Conservation (phyloP, 495 filamentous ascomycete species). For the Cairneyella variabilis region DNA sequence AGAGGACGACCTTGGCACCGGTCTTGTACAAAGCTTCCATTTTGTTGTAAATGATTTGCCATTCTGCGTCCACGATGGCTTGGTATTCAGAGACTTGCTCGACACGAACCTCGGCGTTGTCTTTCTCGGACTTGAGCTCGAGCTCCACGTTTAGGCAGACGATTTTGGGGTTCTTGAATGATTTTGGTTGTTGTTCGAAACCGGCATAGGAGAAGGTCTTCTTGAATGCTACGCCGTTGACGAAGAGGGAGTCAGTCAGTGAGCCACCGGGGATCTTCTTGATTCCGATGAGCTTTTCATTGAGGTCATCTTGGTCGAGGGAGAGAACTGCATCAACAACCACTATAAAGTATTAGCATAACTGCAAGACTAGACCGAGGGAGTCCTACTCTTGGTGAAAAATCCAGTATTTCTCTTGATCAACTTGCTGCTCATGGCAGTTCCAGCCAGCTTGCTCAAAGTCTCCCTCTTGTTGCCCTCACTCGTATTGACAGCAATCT, state of each 20-base stretch:
- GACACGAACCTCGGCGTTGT: slow-evolving; percentile 96
- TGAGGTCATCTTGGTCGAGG: slow-evolving; percentile 95
- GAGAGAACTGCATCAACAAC: slow-evolving; percentile 95
- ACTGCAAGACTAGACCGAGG: not conserved
- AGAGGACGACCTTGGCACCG: slow-evolving; percentile 93
- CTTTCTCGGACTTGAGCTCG: slow-evolving; percentile 97
- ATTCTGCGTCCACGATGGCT: slow-evolving; percentile 97
- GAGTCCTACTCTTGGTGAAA: slow-evolving; percentile 89
- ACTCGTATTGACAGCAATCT: slow-evolving; percentile 85
- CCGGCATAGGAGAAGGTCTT: slow-evolving; percentile 99
- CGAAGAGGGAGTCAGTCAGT: slow-evolving; percentile 92
- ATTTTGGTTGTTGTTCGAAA: slow-evolving; percentile 98
- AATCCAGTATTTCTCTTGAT: slow-evolving; percentile 96
- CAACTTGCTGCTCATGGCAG: slow-evolving; percentile 99
- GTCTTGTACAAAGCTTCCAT: slow-evolving; percentile 89
- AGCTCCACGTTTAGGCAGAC: slow-evolving; percentile 96
- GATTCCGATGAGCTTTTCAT: slow-evolving; percentile 95
- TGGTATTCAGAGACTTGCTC: slow-evolving; percentile 99
- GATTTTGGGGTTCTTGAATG: slow-evolving; percentile 88
- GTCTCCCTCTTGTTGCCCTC: slow-evolving; percentile 88
- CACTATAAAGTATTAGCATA: slow-evolving; percentile 51
- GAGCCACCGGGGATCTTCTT: slow-evolving; percentile 98
- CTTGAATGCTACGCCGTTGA: slow-evolving; percentile 98
- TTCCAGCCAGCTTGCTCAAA: slow-evolving; percentile 81
- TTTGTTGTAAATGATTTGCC: slow-evolving; percentile 99